These are phyloP conservation scores for Rusavskia elegans DNA, from an alignment of 495 filamentous ascomycete genomes.

Conservation along the genomic window DNA sequence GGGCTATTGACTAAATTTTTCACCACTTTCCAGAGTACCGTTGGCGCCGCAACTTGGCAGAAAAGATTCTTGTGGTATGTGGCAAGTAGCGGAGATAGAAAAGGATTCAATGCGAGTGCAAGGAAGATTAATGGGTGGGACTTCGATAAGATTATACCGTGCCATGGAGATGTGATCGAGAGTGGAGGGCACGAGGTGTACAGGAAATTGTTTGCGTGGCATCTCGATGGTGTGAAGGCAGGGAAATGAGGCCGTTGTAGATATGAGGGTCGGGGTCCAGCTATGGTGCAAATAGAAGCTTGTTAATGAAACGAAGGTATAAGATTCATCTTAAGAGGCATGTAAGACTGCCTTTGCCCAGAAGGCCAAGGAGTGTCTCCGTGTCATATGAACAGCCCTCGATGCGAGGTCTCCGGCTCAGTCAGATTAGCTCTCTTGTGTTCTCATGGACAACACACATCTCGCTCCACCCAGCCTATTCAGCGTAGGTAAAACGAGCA, in stretches of 20 bases:
- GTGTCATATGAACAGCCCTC: no score
- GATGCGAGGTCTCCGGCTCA: no score
- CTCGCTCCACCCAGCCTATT: slow-evolving; percentile 3
- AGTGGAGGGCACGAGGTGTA: slow-evolving; percentile 61
- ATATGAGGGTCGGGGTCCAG: no score
- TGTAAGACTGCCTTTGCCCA: background rate
- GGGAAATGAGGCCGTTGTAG: background rate
- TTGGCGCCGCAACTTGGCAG: slow-evolving; percentile 51
- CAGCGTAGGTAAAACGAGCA: slow-evolving; percentile 11
- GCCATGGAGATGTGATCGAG: slow-evolving; percentile 86
- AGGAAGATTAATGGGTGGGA: slow-evolving; percentile 62
- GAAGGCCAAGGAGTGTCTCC: no score
- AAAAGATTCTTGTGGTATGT: slow-evolving; percentile 75
- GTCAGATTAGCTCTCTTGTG: slow-evolving; percentile 41
- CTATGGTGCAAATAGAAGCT: no score
- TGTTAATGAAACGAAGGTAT: background rate
- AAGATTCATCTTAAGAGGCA: background rate
- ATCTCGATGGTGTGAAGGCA: slow-evolving; percentile 10
- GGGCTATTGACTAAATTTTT: slow-evolving; percentile 53
- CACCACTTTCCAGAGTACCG: slow-evolving; percentile 39
- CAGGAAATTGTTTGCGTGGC: slow-evolving; percentile 68
- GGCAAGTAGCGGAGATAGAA: slow-evolving; percentile 43
- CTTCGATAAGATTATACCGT: slow-evolving; percentile 76
- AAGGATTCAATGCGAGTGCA: slow-evolving; percentile 51
- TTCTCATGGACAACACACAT: slow-evolving; percentile 35